Evolutionary conservation across 2,329 filamentous ascomycete genomes (phyloP).

Genomic region (Botrytis paeoniae): DNA sequence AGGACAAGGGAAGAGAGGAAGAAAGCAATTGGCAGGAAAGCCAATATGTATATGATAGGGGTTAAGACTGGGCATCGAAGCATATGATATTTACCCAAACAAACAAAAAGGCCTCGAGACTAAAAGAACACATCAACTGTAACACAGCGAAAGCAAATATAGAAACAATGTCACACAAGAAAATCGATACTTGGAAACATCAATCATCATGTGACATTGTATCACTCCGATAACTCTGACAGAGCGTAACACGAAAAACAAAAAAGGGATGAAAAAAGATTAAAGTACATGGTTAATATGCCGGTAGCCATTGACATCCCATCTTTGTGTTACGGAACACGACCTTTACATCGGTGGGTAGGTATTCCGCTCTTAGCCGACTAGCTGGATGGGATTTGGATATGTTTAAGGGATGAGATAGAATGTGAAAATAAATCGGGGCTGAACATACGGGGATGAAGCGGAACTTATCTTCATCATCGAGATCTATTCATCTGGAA

Average conservation of each 20-base stretch:
- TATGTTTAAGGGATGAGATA: not conserved
- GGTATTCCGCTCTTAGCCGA: not conserved
- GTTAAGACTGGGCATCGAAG: not conserved
- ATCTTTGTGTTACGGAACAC: not conserved
- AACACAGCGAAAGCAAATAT: not conserved
- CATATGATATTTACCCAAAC: not conserved
- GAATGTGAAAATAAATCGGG: not conserved
- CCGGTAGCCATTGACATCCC: constrained; percentile 2
- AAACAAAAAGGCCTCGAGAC: not conserved
- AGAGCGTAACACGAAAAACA: not conserved
- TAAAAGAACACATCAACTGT: not conserved
- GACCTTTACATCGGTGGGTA: not conserved
- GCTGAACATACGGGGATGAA: not conserved
- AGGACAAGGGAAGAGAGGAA: not conserved
- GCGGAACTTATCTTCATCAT: not conserved
- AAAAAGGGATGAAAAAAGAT: not conserved
- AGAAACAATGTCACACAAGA: not conserved
- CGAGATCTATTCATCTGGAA: not conserved
- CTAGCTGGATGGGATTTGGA: not conserved
- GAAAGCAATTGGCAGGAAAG: not conserved
- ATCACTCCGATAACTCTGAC: not conserved
- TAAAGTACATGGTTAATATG: not conserved
- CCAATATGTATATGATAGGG: not conserved
- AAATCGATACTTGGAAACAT: not conserved
- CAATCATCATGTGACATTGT: not conserved